Conservation (phyloP, 768 basidiomycete genomes). For the Macrolepiota fuliginosa region DNA sequence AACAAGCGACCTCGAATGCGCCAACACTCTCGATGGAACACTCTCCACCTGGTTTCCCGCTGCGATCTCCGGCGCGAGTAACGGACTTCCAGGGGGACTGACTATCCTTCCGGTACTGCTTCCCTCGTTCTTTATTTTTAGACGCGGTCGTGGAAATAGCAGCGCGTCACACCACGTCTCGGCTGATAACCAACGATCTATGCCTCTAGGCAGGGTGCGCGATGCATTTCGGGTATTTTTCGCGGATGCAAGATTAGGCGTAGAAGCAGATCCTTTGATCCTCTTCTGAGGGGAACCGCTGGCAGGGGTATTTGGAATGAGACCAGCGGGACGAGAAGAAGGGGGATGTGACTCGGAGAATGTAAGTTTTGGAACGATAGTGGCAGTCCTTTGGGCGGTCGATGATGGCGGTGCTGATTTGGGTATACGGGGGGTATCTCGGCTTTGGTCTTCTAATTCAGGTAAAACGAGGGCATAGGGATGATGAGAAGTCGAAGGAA, state of each 20-base stretch:
- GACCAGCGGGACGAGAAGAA: conserved; percentile 12
- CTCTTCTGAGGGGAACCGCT: conserved; percentile 18
- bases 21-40: conserved; percentile 44
- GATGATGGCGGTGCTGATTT: conserved; percentile 9
- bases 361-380: conserved; percentile 10
- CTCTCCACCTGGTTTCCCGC: conserved; percentile 18
- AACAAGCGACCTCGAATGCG: conserved; percentile 45
- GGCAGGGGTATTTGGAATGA: conserved; percentile 12
- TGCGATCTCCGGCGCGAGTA: conserved; percentile 21
- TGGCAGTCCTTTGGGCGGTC: not conserved
- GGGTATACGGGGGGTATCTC: not conserved
- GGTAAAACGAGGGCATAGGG: conserved; percentile 51
- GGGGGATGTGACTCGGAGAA: conserved; percentile 1
- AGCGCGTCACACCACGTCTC: conserved; percentile 84
- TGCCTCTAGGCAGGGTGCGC: conserved; percentile 33
- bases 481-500: conserved; percentile 32
- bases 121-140: conserved; percentile 46
- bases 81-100: conserved; percentile 49
- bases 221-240: not conserved
- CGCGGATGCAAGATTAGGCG: conserved; percentile 53
- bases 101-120: conserved; percentile 34
- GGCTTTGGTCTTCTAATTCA: conserved; percentile 6
- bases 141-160: conserved; percentile 71
- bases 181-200: conserved; percentile 66
- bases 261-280: conserved; percentile 59